phyloP scores from a whole-genome alignment of 202 grass and related monocot genomes.

The Setaria italica region DNA sequence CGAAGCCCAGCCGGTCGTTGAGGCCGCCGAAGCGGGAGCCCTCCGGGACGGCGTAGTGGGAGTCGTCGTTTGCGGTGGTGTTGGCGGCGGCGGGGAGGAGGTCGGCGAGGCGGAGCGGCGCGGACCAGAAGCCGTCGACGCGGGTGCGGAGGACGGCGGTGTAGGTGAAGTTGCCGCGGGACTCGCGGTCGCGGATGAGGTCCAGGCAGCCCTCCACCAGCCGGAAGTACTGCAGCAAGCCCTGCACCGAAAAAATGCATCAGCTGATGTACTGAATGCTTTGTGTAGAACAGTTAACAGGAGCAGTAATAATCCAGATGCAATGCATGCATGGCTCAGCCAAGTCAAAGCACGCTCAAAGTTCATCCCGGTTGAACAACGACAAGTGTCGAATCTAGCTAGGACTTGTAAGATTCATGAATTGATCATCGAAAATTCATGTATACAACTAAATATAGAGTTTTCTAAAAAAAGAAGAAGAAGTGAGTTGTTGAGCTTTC shows the following conservation, averaged over 20 bases:
- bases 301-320: background rate
- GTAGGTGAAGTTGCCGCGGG: conserved; percentile 62
- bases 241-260: conserved; percentile 39
- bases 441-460: no score
- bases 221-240: conserved; percentile 74
- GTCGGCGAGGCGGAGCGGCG: conserved; percentile 30
- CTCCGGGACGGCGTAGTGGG: conserved; percentile 64
- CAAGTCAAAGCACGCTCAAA: background rate
- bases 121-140: conserved; percentile 76
- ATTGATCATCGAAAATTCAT: no score
- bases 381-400: no score
- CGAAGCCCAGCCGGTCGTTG: conserved; percentile 79
- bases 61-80: background rate
- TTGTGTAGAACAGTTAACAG: background rate
- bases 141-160: conserved; percentile 73
- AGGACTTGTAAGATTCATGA: no score
- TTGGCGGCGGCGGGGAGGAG: background rate
- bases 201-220: conserved; percentile 80
- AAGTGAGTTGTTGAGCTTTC: no score
- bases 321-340: background rate
- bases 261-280: no score
- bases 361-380: no score
- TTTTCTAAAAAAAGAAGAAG: no score
- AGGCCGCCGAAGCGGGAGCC: conserved; percentile 71
- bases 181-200: conserved; percentile 59